Evolutionary conservation across 2,329 filamentous ascomycete genomes (phyloP).

Genomic region (Pseudogymnoascus sp.): DNA sequence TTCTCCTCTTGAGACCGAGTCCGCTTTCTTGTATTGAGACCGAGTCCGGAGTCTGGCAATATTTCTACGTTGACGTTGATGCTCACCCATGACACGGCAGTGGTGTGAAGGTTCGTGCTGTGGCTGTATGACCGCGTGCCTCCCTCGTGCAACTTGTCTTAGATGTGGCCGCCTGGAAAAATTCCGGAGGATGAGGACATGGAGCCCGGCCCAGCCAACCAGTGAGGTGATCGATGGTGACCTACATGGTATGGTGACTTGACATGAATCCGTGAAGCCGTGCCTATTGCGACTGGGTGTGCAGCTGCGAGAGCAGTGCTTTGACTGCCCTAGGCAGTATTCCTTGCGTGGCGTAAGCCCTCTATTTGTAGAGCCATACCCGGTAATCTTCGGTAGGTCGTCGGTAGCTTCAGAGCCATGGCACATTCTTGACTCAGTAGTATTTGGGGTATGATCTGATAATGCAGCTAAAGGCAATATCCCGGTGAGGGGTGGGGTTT

Average conservation of each 20-base stretch:
- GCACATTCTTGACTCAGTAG: not conserved
- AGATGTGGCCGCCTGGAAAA: not conserved
- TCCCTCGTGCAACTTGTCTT: not conserved
- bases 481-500: not conserved
- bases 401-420: not conserved
- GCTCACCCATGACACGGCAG: not conserved
- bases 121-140: not conserved
- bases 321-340: not conserved
- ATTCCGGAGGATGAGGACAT: not conserved
- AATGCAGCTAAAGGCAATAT: not conserved
- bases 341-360: not conserved
- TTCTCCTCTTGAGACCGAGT: not conserved
- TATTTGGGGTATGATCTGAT: not conserved
- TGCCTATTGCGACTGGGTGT: not conserved
- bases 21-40: not conserved
- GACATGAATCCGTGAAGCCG: not conserved
- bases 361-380: not conserved
- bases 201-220: not conserved
- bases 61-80: not conserved
- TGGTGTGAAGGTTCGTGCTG: not conserved
- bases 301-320: not conserved
- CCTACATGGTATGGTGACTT: not conserved
- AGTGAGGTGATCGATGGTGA: not conserved
- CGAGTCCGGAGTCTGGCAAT: not conserved
- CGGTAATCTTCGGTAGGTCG: not conserved